These are phyloP conservation scores for Lachnellula hyalina DNA, from an alignment of 2,329 filamentous ascomycete species.

Conservation along the genomic window DNA sequence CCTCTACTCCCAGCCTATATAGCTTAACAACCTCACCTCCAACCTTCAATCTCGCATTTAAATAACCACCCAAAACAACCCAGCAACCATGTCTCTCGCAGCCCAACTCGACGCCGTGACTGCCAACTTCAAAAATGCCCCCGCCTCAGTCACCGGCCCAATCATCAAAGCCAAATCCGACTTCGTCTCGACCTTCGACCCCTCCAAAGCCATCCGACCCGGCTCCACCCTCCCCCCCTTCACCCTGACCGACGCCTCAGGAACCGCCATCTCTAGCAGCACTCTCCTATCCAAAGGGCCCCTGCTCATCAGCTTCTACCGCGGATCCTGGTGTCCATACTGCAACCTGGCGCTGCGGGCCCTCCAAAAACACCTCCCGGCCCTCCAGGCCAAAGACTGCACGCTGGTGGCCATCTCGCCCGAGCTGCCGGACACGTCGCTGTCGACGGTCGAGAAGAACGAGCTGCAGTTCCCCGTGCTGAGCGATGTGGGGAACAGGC, in stretches of 20 bases:
- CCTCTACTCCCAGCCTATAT: neutral
- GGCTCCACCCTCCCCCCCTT: slow-evolving; percentile 34
- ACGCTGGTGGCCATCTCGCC: slow-evolving; percentile 39
- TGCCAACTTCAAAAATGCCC: slow-evolving; percentile 11
- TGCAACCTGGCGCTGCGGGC: slow-evolving; percentile 38
- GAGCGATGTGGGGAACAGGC: slow-evolving; percentile 34
- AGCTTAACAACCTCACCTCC: neutral
- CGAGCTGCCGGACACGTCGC: slow-evolving; percentile 35
- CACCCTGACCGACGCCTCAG: slow-evolving; percentile 32
- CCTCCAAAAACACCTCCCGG: slow-evolving; percentile 33
- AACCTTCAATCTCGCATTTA: neutral
- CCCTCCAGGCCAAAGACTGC: slow-evolving; percentile 35
- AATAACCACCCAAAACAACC: neutral
- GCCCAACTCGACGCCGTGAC: slow-evolving; percentile 10
- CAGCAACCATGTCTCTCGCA: slow-evolving; percentile 12
- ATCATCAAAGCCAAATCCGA: slow-evolving; percentile 13
- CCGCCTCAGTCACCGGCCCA: slow-evolving; percentile 6
- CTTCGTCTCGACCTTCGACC: slow-evolving; percentile 14
- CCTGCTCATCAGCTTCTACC: slow-evolving; percentile 42
- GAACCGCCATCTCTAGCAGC: slow-evolving; percentile 30
- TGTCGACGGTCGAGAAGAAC: slow-evolving; percentile 37
- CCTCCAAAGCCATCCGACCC: slow-evolving; percentile 27
- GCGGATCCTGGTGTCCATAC: slow-evolving; percentile 42
- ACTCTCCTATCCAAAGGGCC: slow-evolving; percentile 31
- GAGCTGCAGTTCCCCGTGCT: slow-evolving; percentile 37